Conservation (phyloP, 2,329 filamentous ascomycete species). For the Colletotrichum chrysophilum region DNA sequence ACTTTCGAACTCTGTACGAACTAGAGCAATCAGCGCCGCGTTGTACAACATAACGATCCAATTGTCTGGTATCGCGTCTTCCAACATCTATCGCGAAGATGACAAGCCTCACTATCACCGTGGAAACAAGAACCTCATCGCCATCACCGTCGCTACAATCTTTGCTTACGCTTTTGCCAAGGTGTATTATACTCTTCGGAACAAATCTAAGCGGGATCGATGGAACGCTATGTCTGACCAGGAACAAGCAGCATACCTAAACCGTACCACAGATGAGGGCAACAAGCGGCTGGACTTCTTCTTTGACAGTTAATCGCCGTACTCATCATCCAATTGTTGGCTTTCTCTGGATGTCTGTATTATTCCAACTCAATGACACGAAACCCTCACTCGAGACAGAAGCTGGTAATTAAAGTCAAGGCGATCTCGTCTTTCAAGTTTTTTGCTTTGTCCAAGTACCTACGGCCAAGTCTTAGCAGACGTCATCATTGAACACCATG, state of each 20-base stretch:
- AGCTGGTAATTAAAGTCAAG: too few species aligned
- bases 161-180: constrained; percentile 49
- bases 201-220: constrained; percentile 44
- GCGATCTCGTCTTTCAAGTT: too few species aligned
- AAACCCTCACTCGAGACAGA: too few species aligned
- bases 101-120: constrained; percentile 36
- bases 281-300: constrained; percentile 49
- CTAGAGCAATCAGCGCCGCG: constrained; percentile 60
- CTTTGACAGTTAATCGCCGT: constrained; percentile 29
- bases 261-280: constrained; percentile 46
- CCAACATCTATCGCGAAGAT: constrained; percentile 48
- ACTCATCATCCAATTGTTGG: too few species aligned
- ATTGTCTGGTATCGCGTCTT: constrained; percentile 34
- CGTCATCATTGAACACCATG: too few species aligned
- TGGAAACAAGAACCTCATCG: constrained; percentile 57
- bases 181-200: constrained; percentile 56
- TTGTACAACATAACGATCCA: constrained; percentile 56
- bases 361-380: rapidly evolving
- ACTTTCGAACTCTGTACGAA: constrained; percentile 63
- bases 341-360: too few species aligned
- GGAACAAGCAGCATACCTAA: constrained; percentile 35
- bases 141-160: constrained; percentile 34
- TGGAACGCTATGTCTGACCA: constrained; percentile 53
- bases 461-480: too few species aligned
- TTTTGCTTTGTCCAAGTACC: too few species aligned